A percentile compares a stretch with the other conserved stretches of the same genome.
Evolutionary conservation across 2,329 filamentous ascomycete genomes (phyloP).

Genomic region (Colletotrichum sublineola): DNA sequence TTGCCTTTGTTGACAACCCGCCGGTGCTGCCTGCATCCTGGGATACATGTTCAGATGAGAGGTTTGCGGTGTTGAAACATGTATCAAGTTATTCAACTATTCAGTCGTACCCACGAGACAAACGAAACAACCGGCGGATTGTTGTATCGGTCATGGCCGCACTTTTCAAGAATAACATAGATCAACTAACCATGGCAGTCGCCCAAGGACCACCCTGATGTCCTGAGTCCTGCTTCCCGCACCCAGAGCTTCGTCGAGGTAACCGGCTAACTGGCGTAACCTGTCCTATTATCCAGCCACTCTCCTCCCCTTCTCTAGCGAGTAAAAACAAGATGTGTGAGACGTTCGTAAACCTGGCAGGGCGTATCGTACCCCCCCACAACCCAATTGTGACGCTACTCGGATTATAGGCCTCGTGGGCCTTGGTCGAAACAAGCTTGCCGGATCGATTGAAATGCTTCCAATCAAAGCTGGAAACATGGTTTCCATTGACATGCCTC

Average conservation of each 20-base stretch:
- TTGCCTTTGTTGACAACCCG: background rate
- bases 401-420: background rate
- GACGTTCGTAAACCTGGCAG: too few relatives aligned
- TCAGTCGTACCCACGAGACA: background rate
- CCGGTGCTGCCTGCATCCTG: background rate
- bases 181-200: background rate
- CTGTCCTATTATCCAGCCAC: background rate
- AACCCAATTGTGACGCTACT: background rate
- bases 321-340: background rate
- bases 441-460: background rate
- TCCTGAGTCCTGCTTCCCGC: background rate
- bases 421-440: background rate
- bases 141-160: background rate
- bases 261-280: background rate
- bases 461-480: background rate
- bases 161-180: background rate
- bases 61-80: too few relatives aligned
- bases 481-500: background rate
- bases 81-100: too few relatives aligned
- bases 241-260: background rate
- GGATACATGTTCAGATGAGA: background rate
- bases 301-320: background rate
- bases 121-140: background rate
- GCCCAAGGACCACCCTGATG: background rate
- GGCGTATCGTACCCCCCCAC: too few relatives aligned